Base-by-base conservation (phyloP, 257 asterid genomes). In the Galeopsis tetrahit region DNA sequence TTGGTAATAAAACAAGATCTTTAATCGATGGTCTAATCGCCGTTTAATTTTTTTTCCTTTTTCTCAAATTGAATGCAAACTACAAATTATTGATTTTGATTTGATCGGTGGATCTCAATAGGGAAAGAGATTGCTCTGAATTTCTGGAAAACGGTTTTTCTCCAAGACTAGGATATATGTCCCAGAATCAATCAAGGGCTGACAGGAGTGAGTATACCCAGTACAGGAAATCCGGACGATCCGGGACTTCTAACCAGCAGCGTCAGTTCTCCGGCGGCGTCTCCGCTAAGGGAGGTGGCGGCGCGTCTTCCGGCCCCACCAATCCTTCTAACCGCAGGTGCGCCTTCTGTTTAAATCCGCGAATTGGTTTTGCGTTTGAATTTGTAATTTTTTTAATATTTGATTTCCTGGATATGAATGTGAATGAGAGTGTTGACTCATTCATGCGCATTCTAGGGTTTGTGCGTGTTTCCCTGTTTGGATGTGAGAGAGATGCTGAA, bases 81-180 rank as follows among this genome's bases (percentile, higher is more conserved):
- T 4, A 0, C 32, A 7, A 59, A 48, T 48, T 39, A 34, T 58
- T 57, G 77, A 38, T 77, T 82, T 35, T 75, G 73, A 56, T 79
- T 83, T 80, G 79, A 82, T 82, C 73, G 75, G 81, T 75, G 82
- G 86, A 88, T 88, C 88, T 79, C 81, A 73, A 42, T 63, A 51
- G 79, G 72, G 71, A 32, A 58, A 38, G 62, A 61, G 72, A 51
- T 56, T 72, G 75, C 65, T 77, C 80, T 60, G 32, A 70, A 66
- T 77, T 55, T 53, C 38, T n/a, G 70, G 78, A 60, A 62, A 70
- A 70, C 63, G 72, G 66, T 10, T 63, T 71, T 65, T 68, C 69
- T 48, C 52, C 60, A 73, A 74, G 69, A 43, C 44, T 59, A 48
- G 85, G 68, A 80, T 82, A 68, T 82, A 84, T 84, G 86, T 79